Percentiles rank a stretch among this genome's conserved stretches.
These are phyloP conservation scores for Tricholoma furcatifolium DNA, from an alignment of 768 basidiomycete genomes.

Conservation along the genomic window DNA sequence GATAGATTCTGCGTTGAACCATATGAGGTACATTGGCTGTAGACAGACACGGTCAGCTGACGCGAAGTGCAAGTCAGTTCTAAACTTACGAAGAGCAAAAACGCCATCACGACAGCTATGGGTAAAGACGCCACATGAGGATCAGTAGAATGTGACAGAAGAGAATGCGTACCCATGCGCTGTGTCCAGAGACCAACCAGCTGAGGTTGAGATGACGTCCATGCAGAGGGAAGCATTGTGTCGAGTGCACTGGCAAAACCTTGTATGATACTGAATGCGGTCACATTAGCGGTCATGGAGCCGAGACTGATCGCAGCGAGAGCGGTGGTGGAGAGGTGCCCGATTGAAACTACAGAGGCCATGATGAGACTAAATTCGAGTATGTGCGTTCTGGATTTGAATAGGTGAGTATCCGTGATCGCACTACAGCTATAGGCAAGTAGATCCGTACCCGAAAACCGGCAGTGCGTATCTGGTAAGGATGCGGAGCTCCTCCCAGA, in stretches of 20 bases:
- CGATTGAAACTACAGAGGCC: constrained; percentile 82
- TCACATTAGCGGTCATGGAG: constrained; percentile 72
- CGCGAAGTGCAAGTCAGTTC: not conserved
- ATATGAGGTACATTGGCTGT: constrained; percentile 61
- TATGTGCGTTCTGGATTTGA: constrained; percentile 57
- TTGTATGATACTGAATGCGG: constrained; percentile 77
- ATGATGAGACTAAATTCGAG: constrained; percentile 87
- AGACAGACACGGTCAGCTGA: constrained; percentile 20
- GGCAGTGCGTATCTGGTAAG: constrained; percentile 67
- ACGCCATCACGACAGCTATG: constrained; percentile 60
- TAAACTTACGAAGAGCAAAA: constrained; percentile 55
- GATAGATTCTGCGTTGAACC: constrained; percentile 82
- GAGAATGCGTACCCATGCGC: constrained; percentile 66
- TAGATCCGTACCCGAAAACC: constrained; percentile 58
- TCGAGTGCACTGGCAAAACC: constrained; percentile 87
- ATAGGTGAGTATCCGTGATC: not conserved
- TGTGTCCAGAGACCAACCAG: constrained; percentile 91
- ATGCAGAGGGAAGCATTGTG: constrained; percentile 91
- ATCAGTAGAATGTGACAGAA: not conserved
- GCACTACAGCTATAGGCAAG: not conserved
- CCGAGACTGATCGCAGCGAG: constrained; percentile 81
- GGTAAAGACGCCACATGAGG: constrained; percentile 3
- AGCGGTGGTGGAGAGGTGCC: constrained; percentile 87
- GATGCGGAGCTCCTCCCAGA: constrained; percentile 59
- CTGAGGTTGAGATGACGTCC: constrained; percentile 84